Evolutionary conservation across 2,329 filamentous ascomycete species (phyloP), one percentile per base, ranked within the genome.

Genomic region (Colletotrichum somersetense): DNA sequence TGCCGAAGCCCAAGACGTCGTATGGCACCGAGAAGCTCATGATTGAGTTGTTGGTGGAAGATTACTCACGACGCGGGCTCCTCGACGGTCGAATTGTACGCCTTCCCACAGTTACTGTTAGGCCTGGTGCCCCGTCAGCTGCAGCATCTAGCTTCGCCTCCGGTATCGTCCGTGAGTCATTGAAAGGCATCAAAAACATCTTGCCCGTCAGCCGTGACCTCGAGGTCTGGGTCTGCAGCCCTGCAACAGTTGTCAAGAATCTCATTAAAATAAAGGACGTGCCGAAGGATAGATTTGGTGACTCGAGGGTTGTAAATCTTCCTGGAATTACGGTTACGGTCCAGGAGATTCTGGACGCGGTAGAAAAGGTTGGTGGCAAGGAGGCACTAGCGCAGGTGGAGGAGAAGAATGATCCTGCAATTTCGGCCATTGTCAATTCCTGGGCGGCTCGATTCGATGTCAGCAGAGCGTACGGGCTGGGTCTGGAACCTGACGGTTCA

Each of bases 1-100:
- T 84, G 18, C 85, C 89, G 1, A 88, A 86, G 42, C 89, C 89
- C 0, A 84, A 88, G 73, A 86, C 85, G 16, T 88, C 85, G 12
- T 92, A 92, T 74, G 90, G 90, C 4, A 86, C 87, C 0, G 85
- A 91, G 77, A 92, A 92, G 77, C 81, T 91, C 59, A 89, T 91
- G 74, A 85, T 88, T 66, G 90, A 92, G 78, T 84, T 84, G 1
- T 79, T 89, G 3, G 79, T 90, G 71, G 89, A 89, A 75, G 88
- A 90, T 55, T 79, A 76, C 64, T 81, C 81, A 5, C 82, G 90
- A 0, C 75, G 88, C 7, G 86, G 87, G 0, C 83, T 89, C 46
- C 85, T 92, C 57, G 86, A 89, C 62, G 90, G 88, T 0, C 83
- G 89, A n/a, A 84, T 84, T 5, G 83, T 90, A 20, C 85, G 89